Base-by-base conservation (phyloP, 139 green algal genomes). In the Tetradesmus lagerheimii region DNA sequence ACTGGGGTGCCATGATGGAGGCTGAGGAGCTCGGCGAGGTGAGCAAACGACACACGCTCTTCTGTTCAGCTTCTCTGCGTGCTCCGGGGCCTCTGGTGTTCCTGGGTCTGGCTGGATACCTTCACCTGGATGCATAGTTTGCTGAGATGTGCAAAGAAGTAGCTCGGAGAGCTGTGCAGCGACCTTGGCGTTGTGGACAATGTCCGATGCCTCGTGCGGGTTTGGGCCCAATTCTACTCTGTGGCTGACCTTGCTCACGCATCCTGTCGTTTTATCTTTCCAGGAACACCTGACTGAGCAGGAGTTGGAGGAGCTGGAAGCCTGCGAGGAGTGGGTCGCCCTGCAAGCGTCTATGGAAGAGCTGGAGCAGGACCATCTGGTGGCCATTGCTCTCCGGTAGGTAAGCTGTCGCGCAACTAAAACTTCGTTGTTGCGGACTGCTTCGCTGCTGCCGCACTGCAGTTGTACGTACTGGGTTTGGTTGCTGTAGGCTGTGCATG, bases 321-420 rank as follows among this genome's bases (percentile, higher is more conserved):
- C 80, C 15, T 64, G 45, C 6, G 80, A 91, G 66, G 80, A 76
- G 20, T 91, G 88, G 88, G 82, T 87, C 29, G 41, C 47, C 35
- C 50, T 66, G 41, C 66, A 82, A 37, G 88, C 80, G 15, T 25
- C 50, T 16, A 84, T 91, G 12, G 88, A 91, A 31, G 80, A 91
- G n/a, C 23, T 87, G 23, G 88, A 91, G 43, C 34, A 79, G 27
- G 80, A 88, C 11, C 80, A 88, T 31, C 41, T 91, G n/a, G 47
- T 91, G 9, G 64, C 78, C 1, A 75, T 90, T 50, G 87, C 80
- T 14, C 87, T 91, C 53, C 89, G 85, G 90, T 90, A 92, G 35
- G 89, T 85, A 31, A 71, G 57, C 57, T 71, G n/a, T 71, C 25
- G 57, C 25, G 57, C 1, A 31, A n/a, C 23, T 31, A 8, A 20